phyloP scores from a whole-genome alignment of 371 early-diverging fungal genomes.

The Lichtheimia corymbifera region DNA sequence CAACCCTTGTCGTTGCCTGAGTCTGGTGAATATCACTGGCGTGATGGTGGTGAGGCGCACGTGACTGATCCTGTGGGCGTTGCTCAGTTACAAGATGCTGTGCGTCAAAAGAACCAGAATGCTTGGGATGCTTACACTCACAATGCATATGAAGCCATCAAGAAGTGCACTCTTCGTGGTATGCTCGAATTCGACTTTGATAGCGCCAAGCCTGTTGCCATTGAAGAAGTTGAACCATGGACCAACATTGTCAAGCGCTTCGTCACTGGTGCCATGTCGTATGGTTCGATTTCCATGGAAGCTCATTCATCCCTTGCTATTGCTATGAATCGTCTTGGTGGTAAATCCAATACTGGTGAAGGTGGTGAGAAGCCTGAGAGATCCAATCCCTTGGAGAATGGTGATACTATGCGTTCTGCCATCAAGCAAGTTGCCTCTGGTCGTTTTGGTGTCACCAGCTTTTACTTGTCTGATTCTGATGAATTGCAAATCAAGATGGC shows the following conservation, averaged over 20 bases:
- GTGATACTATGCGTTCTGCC: constrained; percentile 85
- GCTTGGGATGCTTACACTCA: constrained; percentile 86
- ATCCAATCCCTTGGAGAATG: constrained; percentile 69
- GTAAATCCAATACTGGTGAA: constrained; percentile 97
- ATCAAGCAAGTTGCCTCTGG: constrained; percentile 98
- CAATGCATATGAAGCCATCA: constrained; percentile 80
- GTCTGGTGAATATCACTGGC: constrained; percentile 96
- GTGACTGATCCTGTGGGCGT: constrained; percentile 89
- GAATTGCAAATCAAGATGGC: constrained; percentile 99
- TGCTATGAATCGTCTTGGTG: constrained; percentile 95
- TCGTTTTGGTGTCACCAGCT: constrained; percentile 95
- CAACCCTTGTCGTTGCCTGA: constrained; percentile 76
- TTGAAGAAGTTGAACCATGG: constrained; percentile 98
- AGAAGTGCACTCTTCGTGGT: constrained; percentile 93
- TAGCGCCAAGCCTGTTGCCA: constrained; percentile 72
- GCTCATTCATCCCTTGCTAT: constrained; percentile 92
- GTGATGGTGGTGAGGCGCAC: constrained; percentile 89
- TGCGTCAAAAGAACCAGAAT: constrained; percentile 85
- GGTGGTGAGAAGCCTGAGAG: constrained; percentile 95
- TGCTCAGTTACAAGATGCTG: constrained; percentile 94
- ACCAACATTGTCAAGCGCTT: constrained; percentile 93
- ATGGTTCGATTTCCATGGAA: constrained; percentile 95
- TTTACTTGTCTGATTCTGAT: constrained; percentile 91
- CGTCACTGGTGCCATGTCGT: constrained; percentile 98
- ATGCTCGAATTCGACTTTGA: constrained; percentile 88